Conservation (phyloP, 2,329 filamentous ascomycete genomes). For the Fusarium acutatum region DNA sequence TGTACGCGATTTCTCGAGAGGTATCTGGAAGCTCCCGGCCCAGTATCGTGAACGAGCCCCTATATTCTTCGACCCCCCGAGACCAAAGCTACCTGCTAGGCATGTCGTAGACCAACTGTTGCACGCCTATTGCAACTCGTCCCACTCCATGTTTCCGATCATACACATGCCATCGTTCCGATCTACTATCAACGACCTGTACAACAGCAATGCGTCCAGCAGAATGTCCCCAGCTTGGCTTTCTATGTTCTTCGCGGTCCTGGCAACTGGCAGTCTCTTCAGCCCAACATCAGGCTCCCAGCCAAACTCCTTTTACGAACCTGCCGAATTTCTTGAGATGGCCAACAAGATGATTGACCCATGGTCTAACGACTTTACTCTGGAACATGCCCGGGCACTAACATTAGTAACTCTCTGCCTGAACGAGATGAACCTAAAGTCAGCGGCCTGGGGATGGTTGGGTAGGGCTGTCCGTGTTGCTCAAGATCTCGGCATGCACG, state of each 20-base stretch:
- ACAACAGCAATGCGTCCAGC: slow-evolving; percentile 67
- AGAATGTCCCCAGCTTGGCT: slow-evolving; percentile 73
- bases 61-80: slow-evolving; percentile 59
- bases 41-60: slow-evolving; percentile 66
- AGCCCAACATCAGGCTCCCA: slow-evolving; percentile 63
- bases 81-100: slow-evolving; percentile 75
- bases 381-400: slow-evolving; percentile 78
- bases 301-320: slow-evolving; percentile 61
- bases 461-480: slow-evolving; percentile 80
- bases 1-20: slow-evolving; percentile 76
- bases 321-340: slow-evolving; percentile 74
- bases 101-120: slow-evolving; percentile 76
- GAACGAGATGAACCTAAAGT: slow-evolving; percentile 85
- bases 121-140: slow-evolving; percentile 76
- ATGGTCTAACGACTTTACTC: slow-evolving; percentile 79
- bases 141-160: slow-evolving; percentile 84
- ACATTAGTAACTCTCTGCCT: slow-evolving; percentile 81
- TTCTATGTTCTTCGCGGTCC: slow-evolving; percentile 81
- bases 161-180: slow-evolving; percentile 89
- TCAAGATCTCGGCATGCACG: slow-evolving; percentile 84
- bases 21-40: slow-evolving; percentile 81
- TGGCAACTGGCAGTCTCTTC: slow-evolving; percentile 85
- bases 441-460: slow-evolving; percentile 86
- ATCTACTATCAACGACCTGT: slow-evolving; percentile 78
- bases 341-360: slow-evolving; percentile 77